Conservation (phyloP, 225 moss, liverwort and hornwort genomes). For the Asterella californica region DNA sequence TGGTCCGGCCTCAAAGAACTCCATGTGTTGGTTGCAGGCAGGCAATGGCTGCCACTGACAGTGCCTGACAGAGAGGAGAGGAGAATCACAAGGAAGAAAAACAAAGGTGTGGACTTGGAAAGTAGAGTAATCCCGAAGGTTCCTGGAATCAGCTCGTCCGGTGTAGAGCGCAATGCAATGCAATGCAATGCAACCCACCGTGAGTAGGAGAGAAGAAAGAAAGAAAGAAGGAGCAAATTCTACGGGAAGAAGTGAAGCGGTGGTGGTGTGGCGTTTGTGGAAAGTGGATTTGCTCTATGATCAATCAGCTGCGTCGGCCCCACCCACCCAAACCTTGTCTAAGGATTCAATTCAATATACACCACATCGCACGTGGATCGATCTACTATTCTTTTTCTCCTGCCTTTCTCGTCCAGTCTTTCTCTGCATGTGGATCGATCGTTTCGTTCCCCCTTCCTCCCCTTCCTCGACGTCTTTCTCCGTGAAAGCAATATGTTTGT, state of each 20-base stretch:
- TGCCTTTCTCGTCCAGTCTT: not conserved
- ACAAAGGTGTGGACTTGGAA: not conserved
- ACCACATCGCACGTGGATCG: not conserved
- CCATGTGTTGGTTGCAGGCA: conserved; percentile 12
- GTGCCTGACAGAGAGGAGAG: conserved; percentile 6
- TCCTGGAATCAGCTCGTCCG: not conserved
- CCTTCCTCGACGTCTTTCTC: not conserved
- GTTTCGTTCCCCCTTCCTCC: not conserved
- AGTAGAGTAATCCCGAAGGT: not conserved
- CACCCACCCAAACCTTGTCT: not conserved
- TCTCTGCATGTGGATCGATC: not conserved
- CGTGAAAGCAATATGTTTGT: not conserved
- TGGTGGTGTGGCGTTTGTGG: not conserved
- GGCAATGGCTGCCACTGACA: not conserved
- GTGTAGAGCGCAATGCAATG: not conserved
- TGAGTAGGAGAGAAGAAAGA: not conserved
- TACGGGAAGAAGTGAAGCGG: not conserved
- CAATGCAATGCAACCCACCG: not conserved
- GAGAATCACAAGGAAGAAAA: not conserved
- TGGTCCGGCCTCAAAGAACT: not conserved
- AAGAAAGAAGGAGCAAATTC: not conserved
- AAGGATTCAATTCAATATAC: not conserved
- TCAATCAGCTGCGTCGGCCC: not conserved
- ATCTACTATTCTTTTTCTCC: not conserved
- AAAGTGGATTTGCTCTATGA: not conserved